phyloP scores from a whole-genome alignment of 1,139 yeast genomes.

The Protomyces arabidopsidicola region DNA sequence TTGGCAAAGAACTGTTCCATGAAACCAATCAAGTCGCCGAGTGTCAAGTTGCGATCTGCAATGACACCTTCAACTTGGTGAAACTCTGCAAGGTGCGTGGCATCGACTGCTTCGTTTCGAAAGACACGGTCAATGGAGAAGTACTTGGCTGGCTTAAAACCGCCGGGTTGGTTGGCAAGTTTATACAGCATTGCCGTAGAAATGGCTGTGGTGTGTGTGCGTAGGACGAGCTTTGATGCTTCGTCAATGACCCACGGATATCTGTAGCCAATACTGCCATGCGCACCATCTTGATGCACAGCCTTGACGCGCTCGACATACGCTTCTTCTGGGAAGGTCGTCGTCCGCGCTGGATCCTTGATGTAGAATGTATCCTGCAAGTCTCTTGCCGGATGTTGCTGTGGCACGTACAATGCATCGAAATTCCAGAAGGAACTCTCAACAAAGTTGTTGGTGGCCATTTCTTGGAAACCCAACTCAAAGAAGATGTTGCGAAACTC shows the following conservation, averaged over 20 bases:
- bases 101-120: conserved; percentile 99
- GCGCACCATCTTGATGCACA: conserved; percentile 87
- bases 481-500: conserved; percentile 97
- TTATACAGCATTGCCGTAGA: conserved; percentile 83
- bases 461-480: conserved; percentile 95
- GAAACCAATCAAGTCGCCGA: conserved; percentile 95
- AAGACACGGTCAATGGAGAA: conserved; percentile 97
- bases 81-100: conserved; percentile 99
- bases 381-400: conserved; percentile 99
- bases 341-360: conserved; percentile 81
- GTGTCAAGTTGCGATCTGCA: conserved; percentile 90
- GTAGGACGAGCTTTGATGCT: conserved; percentile 80
- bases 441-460: conserved; percentile 97
- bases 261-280: conserved; percentile 94
- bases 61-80: conserved; percentile 99
- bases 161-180: conserved; percentile 71
- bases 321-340: conserved; percentile 66
- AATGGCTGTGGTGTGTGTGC: conserved; percentile 97
- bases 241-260: conserved; percentile 95
- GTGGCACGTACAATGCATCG: conserved; percentile 93
- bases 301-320: conserved; percentile 73
- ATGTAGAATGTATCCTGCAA: conserved; percentile 96
- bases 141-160: conserved; percentile 68
- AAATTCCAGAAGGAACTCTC: conserved; percentile 99
- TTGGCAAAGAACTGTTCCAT: conserved; percentile 95